These are phyloP conservation scores for Nothophoma quercina DNA, from an alignment of 2,329 filamentous ascomycete species.

Conservation along the genomic window DNA sequence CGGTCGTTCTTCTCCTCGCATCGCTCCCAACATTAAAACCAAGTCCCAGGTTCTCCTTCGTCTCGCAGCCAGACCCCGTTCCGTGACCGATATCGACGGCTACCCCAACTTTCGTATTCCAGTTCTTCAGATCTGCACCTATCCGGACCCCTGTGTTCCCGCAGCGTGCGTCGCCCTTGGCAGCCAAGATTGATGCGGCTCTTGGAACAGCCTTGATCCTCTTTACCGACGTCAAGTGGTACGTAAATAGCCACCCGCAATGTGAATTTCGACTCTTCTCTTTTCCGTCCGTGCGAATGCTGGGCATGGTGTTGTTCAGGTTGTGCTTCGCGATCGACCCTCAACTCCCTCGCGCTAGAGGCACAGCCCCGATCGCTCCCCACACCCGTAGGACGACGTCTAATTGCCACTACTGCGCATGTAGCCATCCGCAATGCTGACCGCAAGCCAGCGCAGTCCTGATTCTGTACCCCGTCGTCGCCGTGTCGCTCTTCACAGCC, in stretches of 20 bases:
- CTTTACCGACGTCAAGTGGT: slow-evolving; percentile 33
- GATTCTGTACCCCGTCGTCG: slow-evolving; percentile 22
- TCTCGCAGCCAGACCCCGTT: neutral
- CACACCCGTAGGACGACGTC: slow-evolving; percentile 30
- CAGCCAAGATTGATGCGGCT: slow-evolving; percentile 37
- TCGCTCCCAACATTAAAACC: neutral
- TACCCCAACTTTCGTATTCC: neutral
- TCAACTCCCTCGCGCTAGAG: slow-evolving; percentile 25
- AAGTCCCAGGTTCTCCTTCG: neutral
- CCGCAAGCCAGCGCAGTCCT: slow-evolving; percentile 32
- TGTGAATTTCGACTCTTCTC: slow-evolving; percentile 4
- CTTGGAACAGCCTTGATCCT: slow-evolving; percentile 31
- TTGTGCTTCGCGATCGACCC: slow-evolving; percentile 19
- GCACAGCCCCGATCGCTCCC: slow-evolving; percentile 34
- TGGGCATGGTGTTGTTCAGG: slow-evolving; percentile 14
- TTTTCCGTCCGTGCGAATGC: slow-evolving; percentile 11
- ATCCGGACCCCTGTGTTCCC: slow-evolving; percentile 23
- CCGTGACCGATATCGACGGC: neutral
- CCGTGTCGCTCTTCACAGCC: slow-evolving; percentile 25
- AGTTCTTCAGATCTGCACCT: slow-evolving; percentile 3
- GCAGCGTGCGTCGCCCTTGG: slow-evolving; percentile 30
- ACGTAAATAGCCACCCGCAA: slow-evolving; percentile 29
- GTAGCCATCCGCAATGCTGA: slow-evolving; percentile 43
- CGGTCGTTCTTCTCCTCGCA: slow-evolving; percentile 5
- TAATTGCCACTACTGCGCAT: slow-evolving; percentile 31